Evolutionary conservation across 1,284 basidiomycete species (phyloP), one percentile per base, ranked within the genome.

Genomic region (Leccinum olivaceoglutinosum): DNA sequence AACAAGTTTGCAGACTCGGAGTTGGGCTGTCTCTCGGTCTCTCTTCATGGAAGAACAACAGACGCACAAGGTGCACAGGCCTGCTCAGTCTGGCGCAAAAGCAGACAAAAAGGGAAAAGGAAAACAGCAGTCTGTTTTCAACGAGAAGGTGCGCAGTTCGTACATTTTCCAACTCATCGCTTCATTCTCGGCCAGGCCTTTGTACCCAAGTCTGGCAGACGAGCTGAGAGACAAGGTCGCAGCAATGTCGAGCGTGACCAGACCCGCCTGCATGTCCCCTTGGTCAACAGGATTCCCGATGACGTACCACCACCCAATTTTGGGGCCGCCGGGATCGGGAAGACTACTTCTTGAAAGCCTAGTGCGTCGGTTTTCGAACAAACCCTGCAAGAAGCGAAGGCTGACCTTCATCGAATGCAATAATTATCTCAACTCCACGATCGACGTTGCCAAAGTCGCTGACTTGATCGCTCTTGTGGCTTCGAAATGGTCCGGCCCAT

Each of bases 251-350:
- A 29, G 25, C 25, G 25, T 29, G 25, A 29, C 25, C 25, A 29
- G 25, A 8, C 93, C 11, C 84, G 95, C 46, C 83, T 98, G 2
- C 97, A 99, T 77, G 97, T 99, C 2, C 97, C 97, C 5, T 85
- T 98, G 41, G 92, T 98, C 59, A 91, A 98, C 74, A 85, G 97
- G 64, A 98, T 94, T 10, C 94, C 96, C 2, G 92, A 94, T 62
- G 92, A 94, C 67, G 84, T 90, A 60, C 94, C 96, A 2, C 96
- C 97, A 12, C 97, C 97, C 2, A n/a, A 86, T 99, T 60, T 96
- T 98, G 58, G 97, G 97, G 0, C 96, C 97, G 14, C 91, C 96
- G 97, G 97, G 18, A 97, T 95, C 32, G 97, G 97, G 63, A 99
- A 99, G 78, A 93, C 94, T 1, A 99, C 96, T 99, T 11, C 83